phyloP scores from a whole-genome alignment of 1,284 basidiomycete genomes.

The Cryptococcus depauperatus region DNA sequence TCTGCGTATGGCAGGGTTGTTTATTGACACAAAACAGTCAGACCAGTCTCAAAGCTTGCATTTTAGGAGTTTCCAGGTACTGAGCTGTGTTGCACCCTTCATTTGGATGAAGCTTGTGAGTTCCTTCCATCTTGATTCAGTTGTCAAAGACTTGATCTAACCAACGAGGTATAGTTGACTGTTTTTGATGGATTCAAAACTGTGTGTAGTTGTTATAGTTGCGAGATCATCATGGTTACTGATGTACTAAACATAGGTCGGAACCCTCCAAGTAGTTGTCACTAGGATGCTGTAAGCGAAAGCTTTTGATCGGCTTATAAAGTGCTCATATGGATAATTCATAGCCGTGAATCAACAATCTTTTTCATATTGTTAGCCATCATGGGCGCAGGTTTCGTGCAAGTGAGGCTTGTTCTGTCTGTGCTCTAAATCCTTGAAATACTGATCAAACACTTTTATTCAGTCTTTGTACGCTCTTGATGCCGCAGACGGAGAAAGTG shows the following conservation, averaged over 20 bases:
- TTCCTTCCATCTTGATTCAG: too few relatives aligned
- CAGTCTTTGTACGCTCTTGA: conserved; percentile 73
- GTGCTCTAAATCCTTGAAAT: too few relatives aligned
- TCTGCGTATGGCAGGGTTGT: conserved; percentile 61
- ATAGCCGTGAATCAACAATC: conserved; percentile 70
- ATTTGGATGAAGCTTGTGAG: conserved; percentile 84
- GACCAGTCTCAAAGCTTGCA: conserved; percentile 46
- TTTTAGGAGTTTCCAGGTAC: conserved; percentile 71
- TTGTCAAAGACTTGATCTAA: too few relatives aligned
- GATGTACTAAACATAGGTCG: conserved; percentile 20
- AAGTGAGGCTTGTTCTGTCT: conserved; percentile 2
- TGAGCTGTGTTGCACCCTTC: conserved; percentile 76
- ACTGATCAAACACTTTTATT: background rate
- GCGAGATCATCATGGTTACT: background rate
- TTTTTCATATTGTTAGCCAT: conserved; percentile 78
- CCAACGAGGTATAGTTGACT: conserved; percentile 20
- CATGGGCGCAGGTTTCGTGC: conserved; percentile 68
- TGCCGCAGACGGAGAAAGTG: conserved; percentile 72
- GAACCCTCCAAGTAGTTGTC: conserved; percentile 46
- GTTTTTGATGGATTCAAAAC: conserved; percentile 56
- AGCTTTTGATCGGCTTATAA: background rate
- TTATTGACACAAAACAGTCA: conserved; percentile 43
- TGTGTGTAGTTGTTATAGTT: background rate
- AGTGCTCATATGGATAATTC: conserved; percentile 1
- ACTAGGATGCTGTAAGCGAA: conserved; percentile 56